A percentile compares a stretch with the other conserved stretches of the same genome.
These are phyloP conservation scores for Trichocladium antarcticum DNA, from an alignment of 495 filamentous ascomycete genomes.

Conservation along the genomic window DNA sequence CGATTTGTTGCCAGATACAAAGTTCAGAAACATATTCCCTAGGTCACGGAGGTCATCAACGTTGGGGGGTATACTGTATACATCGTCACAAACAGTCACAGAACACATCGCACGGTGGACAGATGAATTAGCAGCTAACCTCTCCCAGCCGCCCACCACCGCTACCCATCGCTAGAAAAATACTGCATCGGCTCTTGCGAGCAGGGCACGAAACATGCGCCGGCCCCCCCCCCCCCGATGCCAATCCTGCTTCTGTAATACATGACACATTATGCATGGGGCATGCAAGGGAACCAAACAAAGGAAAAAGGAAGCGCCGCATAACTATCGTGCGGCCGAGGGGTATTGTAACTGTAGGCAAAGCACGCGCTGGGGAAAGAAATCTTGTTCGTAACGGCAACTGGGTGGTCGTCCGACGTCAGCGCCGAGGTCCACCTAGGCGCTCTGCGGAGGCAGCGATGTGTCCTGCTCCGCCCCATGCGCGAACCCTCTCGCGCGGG, in stretches of 20 bases:
- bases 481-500: conserved; percentile 21
- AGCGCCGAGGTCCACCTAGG: conserved; percentile 20
- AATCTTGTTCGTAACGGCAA: neutral
- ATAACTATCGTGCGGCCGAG: neutral
- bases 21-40: no score
- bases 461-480: conserved; percentile 27
- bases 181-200: neutral
- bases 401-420: no score
- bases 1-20: no score
- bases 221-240: neutral
- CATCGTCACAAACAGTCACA: neutral
- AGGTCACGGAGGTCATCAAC: no score
- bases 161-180: neutral
- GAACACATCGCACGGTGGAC: neutral
- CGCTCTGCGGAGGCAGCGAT: conserved; percentile 31
- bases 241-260: conserved; percentile 1
- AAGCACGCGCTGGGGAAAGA: neutral
- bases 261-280: conserved; percentile 20
- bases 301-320: conserved; percentile 5
- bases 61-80: no score
- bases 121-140: neutral
- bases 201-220: neutral
- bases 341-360: neutral
- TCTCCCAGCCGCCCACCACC: neutral
- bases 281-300: neutral